Conservation (phyloP, 2,329 filamentous ascomycete genomes). For the Pyrenochaeta sp. region DNA sequence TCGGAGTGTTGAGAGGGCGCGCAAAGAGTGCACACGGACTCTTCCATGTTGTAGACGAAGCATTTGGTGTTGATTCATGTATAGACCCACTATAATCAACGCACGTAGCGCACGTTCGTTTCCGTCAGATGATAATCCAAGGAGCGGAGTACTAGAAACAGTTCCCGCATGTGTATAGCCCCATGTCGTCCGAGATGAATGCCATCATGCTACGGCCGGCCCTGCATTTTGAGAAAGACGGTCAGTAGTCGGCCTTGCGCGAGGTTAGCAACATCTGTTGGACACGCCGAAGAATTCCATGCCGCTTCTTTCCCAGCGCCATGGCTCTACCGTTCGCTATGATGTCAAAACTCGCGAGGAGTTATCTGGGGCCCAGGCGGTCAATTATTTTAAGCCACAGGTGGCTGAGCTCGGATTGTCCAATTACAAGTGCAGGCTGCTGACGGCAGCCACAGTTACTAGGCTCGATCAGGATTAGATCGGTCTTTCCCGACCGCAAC, state of each 20-base stretch:
- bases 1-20: neutral
- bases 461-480: neutral
- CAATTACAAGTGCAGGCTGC: neutral
- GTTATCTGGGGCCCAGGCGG: slow-evolving; percentile 2
- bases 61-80: no score
- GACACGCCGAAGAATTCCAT: neutral
- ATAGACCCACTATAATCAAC: no score
- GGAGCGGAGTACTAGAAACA: no score
- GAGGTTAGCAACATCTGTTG: no score
- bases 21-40: neutral
- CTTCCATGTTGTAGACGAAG: no score
- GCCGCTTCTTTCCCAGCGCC: neutral
- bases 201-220: no score
- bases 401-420: neutral
- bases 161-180: no score
- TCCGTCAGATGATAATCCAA: no score
- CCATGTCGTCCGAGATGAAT: no score
- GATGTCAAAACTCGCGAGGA: slow-evolving; percentile 4
- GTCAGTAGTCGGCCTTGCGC: no score
- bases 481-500: neutral
- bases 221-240: no score
- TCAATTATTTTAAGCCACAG: slow-evolving; percentile 1
- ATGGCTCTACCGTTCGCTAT: neutral
- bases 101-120: no score
- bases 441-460: neutral